Conservation (phyloP, 106 monocot species). For the Cymbidium sinense region DNA sequence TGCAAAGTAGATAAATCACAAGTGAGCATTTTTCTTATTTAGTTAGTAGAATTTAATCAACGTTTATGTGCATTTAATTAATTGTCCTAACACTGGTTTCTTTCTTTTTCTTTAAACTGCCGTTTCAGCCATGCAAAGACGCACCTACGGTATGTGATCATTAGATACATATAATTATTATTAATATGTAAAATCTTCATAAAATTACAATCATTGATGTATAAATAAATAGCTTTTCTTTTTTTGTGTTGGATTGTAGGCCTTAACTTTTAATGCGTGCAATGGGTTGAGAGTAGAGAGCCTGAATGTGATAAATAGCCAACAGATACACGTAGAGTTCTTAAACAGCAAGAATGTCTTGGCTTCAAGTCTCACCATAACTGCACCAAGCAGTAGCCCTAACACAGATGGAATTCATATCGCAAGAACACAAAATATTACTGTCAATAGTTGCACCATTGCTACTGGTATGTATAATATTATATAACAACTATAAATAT, state of each 20-base stretch:
- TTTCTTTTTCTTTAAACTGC: background rate
- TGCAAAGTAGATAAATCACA: slow-evolving; percentile 53
- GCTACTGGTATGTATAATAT: slow-evolving; percentile 36
- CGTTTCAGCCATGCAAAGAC: slow-evolving; percentile 56
- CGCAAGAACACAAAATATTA: slow-evolving; percentile 37
- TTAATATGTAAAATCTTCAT: too few species aligned
- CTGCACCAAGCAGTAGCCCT: slow-evolving; percentile 45
- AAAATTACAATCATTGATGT: background rate
- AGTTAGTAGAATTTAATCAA: too few species aligned
- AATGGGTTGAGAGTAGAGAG: slow-evolving; percentile 33
- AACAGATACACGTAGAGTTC: slow-evolving; percentile 67
- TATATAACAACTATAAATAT: too few species aligned
- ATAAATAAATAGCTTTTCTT: background rate
- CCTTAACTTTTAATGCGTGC: slow-evolving; percentile 44
- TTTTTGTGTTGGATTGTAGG: slow-evolving; percentile 23
- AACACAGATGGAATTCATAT: slow-evolving; percentile 92
- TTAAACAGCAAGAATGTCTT: slow-evolving; percentile 32
- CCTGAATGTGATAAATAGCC: slow-evolving; percentile 53
- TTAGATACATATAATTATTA: background rate
- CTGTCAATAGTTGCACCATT: slow-evolving; percentile 36
- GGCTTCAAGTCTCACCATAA: slow-evolving; percentile 30
- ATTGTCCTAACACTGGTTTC: too few species aligned
- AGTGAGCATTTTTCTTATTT: slow-evolving; percentile 11
- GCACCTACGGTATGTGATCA: slow-evolving; percentile 60
- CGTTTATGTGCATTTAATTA: too few species aligned